Conservation (phyloP, 805 yeast genomes). For the Kazachstania kunashirensis region DNA sequence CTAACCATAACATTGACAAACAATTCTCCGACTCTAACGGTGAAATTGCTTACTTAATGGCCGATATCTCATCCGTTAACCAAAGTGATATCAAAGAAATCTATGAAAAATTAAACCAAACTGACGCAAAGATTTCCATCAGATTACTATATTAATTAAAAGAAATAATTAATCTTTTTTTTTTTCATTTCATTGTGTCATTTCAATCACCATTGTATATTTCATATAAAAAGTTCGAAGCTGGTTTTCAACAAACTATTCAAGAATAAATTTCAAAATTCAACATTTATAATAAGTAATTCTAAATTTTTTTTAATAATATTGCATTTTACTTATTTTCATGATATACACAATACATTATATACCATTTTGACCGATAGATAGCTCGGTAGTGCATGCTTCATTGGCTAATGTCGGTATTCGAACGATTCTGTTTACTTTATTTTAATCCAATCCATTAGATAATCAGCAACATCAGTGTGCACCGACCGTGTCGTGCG, state of each 20-base stretch:
- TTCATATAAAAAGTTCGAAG: neutral
- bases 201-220: neutral
- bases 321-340: no score
- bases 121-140: slow-evolving; percentile 84
- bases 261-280: neutral
- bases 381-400: no score
- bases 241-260: slow-evolving; percentile 4
- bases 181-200: neutral
- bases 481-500: no score
- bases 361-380: no score
- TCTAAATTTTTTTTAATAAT: no score
- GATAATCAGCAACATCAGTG: no score
- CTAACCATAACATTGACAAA: slow-evolving; percentile 92
- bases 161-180: neutral
- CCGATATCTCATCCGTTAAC: slow-evolving; percentile 84
- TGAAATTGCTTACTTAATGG: slow-evolving; percentile 94
- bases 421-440: no score
- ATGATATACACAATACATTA: no score
- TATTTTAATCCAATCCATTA: no score
- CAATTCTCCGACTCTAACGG: slow-evolving; percentile 97
- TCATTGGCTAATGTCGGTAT: no score
- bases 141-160: slow-evolving; percentile 65
- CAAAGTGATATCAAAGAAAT: slow-evolving; percentile 73
- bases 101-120: slow-evolving; percentile 75
- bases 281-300: slow-evolving; percentile 1